phyloP scores from a whole-genome alignment of 345 rosid species.

The Arabidopsis suecica region DNA sequence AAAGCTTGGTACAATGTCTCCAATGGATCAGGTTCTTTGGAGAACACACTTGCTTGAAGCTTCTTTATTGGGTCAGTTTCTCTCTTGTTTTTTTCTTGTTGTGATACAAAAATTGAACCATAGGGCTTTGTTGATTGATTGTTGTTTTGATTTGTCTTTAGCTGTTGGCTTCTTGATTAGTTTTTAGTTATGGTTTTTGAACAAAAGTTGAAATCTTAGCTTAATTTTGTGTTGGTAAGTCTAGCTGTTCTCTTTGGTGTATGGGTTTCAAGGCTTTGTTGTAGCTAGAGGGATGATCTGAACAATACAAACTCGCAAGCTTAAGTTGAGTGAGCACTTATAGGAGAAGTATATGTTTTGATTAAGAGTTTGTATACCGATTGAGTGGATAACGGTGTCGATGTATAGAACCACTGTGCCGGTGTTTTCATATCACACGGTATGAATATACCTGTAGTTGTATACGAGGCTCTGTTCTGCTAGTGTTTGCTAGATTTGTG shows the following conservation, averaged over 20 bases:
- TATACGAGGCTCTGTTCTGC: background rate
- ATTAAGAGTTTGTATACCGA: background rate
- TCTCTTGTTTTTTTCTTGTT: background rate
- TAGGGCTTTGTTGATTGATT: background rate
- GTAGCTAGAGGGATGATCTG: conserved; percentile 1
- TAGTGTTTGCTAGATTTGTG: background rate
- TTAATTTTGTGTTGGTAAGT: background rate
- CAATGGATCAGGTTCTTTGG: conserved; percentile 99
- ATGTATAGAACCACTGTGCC: background rate
- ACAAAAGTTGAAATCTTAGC: conserved; percentile 22
- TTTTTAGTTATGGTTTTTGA: conserved; percentile 18
- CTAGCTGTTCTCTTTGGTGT: background rate
- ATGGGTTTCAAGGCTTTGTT: conserved; percentile 2
- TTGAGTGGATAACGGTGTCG: background rate
- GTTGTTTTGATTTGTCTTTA: conserved; percentile 4
- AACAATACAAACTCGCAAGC: background rate
- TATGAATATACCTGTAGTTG: background rate
- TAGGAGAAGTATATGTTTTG: background rate
- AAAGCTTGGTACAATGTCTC: conserved; percentile 97
- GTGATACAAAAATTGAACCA: background rate
- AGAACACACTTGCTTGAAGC: conserved; percentile 98
- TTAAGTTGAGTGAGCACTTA: background rate
- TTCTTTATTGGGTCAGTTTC: conserved; percentile 74
- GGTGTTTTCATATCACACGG: background rate
- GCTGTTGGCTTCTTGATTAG: conserved; percentile 2